These are phyloP conservation scores for Ceratocystis albifundus DNA, from an alignment of 2,329 filamentous ascomycete species.

Conservation along the genomic window DNA sequence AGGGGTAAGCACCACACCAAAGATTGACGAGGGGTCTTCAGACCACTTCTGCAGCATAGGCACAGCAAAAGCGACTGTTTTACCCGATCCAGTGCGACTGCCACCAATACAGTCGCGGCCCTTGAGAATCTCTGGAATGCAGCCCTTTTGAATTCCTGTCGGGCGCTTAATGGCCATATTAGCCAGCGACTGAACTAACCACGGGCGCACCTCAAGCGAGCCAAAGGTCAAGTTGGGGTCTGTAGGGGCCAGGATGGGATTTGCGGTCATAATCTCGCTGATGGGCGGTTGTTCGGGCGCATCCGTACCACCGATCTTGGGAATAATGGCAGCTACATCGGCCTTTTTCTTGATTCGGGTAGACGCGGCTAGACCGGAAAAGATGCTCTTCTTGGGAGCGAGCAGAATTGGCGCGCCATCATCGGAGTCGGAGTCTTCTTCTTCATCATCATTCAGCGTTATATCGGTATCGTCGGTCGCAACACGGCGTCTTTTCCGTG, in stretches of 20 bases:
- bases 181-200: slow-evolving; percentile 71
- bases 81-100: slow-evolving; percentile 88
- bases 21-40: slow-evolving; percentile 83
- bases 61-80: slow-evolving; percentile 90
- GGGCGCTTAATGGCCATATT: slow-evolving; percentile 74
- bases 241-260: slow-evolving; percentile 39
- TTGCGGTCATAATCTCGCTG: slow-evolving; percentile 26
- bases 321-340: slow-evolving; percentile 24
- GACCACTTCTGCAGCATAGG: slow-evolving; percentile 92
- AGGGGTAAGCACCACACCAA: slow-evolving; percentile 77
- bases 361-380: slow-evolving; percentile 38
- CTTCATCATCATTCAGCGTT: slow-evolving; percentile 27
- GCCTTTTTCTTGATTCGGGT: slow-evolving; percentile 41
- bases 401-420: slow-evolving; percentile 24
- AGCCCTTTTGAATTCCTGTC: slow-evolving; percentile 83
- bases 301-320: slow-evolving; percentile 23
- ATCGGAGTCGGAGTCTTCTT: slow-evolving; percentile 26
- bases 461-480: slow-evolving; percentile 26
- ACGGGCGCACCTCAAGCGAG: slow-evolving; percentile 62
- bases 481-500: slow-evolving; percentile 36
- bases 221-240: slow-evolving; percentile 56
- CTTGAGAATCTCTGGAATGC: slow-evolving; percentile 83
- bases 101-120: slow-evolving; percentile 92
- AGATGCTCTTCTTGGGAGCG: slow-evolving; percentile 30
- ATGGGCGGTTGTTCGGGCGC: slow-evolving; percentile 18